phyloP scores from a whole-genome alignment of 176 grass and related monocot species.

The Raddia guianensis region DNA sequence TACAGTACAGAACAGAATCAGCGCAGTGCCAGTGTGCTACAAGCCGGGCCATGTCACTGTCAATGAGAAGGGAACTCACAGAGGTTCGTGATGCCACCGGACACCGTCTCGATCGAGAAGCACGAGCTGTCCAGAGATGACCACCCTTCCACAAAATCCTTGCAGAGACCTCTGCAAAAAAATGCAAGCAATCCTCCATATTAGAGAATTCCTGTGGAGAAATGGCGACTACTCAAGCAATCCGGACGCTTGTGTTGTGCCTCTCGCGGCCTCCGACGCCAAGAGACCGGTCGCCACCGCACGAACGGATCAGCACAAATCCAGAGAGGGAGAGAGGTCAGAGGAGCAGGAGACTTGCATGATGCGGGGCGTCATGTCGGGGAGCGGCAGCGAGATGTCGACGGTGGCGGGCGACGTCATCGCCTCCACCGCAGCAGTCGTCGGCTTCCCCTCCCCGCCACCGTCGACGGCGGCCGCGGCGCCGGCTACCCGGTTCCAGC shows the following conservation, averaged over 20 bases:
- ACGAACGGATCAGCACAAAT: background rate
- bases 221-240: slow-evolving; percentile 10
- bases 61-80: slow-evolving; percentile 54
- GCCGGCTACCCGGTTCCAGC: slow-evolving; percentile 27
- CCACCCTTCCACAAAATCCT: slow-evolving; percentile 69
- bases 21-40: background rate
- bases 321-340: background rate
- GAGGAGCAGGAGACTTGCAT: slow-evolving; percentile 51
- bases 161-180: slow-evolving; percentile 73
- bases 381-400: slow-evolving; percentile 78
- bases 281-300: background rate
- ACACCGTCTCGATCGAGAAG: slow-evolving; percentile 79
- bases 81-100: slow-evolving; percentile 92
- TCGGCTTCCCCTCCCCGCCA: slow-evolving; percentile 22
- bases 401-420: slow-evolving; percentile 41
- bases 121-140: slow-evolving; percentile 59
- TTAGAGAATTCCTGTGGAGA: background rate
- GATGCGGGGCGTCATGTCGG: slow-evolving; percentile 69
- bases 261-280: background rate
- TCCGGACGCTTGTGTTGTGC: background rate
- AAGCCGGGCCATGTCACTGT: background rate
- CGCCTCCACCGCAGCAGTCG: background rate
- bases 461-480: background rate
- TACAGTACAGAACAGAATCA: background rate
- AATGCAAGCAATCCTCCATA: background rate